Base-by-base conservation (phyloP, 225 moss, liverwort and hornwort genomes). In the Neckera pumila region DNA sequence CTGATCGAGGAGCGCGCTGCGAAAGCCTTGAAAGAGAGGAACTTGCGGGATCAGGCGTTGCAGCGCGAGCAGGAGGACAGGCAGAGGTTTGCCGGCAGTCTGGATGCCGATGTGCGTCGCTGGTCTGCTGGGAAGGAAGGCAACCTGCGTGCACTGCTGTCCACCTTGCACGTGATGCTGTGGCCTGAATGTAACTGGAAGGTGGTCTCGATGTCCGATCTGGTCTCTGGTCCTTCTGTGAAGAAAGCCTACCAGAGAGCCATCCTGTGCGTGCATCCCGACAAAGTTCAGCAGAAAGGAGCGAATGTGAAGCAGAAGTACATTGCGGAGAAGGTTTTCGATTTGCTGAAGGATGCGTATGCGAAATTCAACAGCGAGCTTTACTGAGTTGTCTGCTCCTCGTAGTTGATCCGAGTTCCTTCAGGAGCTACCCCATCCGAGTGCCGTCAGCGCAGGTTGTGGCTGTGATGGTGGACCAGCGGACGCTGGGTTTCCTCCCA, bases 171-270 rank as follows among this genome's bases (percentile, higher is more conserved):
- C 92, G 65, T 93, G 38, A 94, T 99, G 82, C 92, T 97, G 86
- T 99, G 99, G 99, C 90, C 99, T 36, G 99, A 99, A 71, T 97
- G 99, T 71, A 97, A 97, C 81, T 97, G 99, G 99, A 94, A 95
- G 80, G 63, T 96, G 57, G 94, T 99, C 9, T 95, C 96, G 33
- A 86, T 93, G 92, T 91, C 92, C 30, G 97, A 97, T 78, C 93
- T 97, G 16, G 95, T 95, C 49, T 94, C 93, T 4, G 95, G 92
- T 33, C 92, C 95, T 75, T 84, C 95, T 38, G 97, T 97, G 90
- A 97, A 97, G 92, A 97, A 97, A 72, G 95, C 96, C 5, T 97
- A 97, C 87, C 95, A 93, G 91, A 92, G 93, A 81, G 97, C 97
- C 13, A 94, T 96, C n/a, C 93, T 97, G 61, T 97, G 92, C 89